These are phyloP conservation scores for Aspergillus vadensis DNA, from an alignment of 2,329 filamentous ascomycete genomes.

Conservation along the genomic window DNA sequence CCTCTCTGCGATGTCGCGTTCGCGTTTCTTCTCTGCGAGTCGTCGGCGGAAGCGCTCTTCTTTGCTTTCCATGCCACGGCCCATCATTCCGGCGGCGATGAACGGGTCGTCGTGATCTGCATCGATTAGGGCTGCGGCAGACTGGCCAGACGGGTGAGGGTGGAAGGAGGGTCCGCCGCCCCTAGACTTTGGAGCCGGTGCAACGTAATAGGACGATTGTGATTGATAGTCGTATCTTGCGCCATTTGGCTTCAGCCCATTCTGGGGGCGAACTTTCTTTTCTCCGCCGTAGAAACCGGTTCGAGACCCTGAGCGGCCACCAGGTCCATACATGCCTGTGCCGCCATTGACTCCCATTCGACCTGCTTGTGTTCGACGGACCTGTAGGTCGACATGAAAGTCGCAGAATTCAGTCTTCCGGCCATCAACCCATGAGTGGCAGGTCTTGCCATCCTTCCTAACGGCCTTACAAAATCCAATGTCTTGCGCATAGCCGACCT, in stretches of 20 bases:
- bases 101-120: conserved; percentile 46
- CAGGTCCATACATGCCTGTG: conserved; percentile 53
- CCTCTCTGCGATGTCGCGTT: conserved; percentile 48
- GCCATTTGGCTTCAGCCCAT: conserved; percentile 38
- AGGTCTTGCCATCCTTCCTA: conserved; percentile 80
- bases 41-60: conserved; percentile 47
- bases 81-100: conserved; percentile 41
- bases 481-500: conserved; percentile 82
- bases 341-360: conserved; percentile 80
- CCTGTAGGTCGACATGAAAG: conserved; percentile 81
- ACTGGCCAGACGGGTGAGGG: conserved; percentile 29
- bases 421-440: conserved; percentile 82
- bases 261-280: conserved; percentile 20
- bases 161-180: conserved; percentile 23
- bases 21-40: conserved; percentile 46
- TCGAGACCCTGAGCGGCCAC: conserved; percentile 43
- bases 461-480: conserved; percentile 84
- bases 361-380: conserved; percentile 68
- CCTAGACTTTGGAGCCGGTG: conserved; percentile 33
- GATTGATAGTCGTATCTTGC: conserved; percentile 44
- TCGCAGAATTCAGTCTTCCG: conserved; percentile 90
- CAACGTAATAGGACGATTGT: conserved; percentile 50
- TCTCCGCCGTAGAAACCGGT: conserved; percentile 42
- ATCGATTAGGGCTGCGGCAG: conserved; percentile 46
- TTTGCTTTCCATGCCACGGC: conserved; percentile 44